Evolutionary conservation across 208 protist genomes (phyloP).

Genomic region (Herpetomonas samuelpessoai): DNA sequence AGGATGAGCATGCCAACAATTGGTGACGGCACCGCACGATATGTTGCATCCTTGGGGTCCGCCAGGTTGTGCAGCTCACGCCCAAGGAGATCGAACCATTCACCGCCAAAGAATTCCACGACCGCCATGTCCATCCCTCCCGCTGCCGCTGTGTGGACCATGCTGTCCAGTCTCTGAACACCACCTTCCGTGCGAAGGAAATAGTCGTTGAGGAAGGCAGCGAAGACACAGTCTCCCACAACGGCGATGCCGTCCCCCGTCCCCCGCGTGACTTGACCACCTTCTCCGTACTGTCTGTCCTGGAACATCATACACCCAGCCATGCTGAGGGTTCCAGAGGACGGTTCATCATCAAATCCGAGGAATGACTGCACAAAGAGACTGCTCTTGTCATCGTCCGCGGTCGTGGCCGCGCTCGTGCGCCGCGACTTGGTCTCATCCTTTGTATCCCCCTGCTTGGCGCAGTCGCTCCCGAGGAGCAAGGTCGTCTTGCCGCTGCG

Average conservation of each 20-base stretch:
- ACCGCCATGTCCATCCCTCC: not conserved
- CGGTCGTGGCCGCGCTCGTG: not conserved
- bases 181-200: not conserved
- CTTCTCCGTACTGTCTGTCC: not conserved
- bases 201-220: not conserved
- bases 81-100: slow-evolving; percentile 8
- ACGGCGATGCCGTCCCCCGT: not conserved
- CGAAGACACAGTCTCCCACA: not conserved
- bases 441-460: not conserved
- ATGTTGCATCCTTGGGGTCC: not conserved
- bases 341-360: too few species aligned
- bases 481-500: slow-evolving; percentile 6
- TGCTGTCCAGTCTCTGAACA: not conserved
- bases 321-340: not conserved
- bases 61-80: slow-evolving; percentile 1
- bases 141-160: not conserved
- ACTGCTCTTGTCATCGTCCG: not conserved
- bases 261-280: not conserved
- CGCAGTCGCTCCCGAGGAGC: not conserved
- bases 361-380: not conserved
- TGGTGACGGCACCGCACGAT: not conserved
- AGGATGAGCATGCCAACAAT: not conserved
- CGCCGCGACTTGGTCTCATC: not conserved
- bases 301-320: not conserved
- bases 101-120: slow-evolving; percentile 3